Base-by-base conservation (phyloP, 495 filamentous ascomycete species). In the Podospora pseudoanserina region DNA sequence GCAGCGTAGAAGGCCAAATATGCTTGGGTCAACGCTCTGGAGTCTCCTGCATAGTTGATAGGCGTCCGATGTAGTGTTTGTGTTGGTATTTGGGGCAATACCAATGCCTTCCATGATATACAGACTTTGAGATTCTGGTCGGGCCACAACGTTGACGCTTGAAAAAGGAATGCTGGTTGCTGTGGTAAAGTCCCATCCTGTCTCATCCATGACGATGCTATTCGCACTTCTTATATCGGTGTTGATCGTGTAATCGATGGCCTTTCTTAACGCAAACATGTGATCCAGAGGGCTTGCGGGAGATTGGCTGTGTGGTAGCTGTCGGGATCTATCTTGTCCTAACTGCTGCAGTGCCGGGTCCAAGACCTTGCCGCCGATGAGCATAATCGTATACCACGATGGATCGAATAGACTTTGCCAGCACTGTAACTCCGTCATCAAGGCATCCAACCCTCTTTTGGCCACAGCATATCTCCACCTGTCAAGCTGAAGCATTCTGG, bases 401-500 rank as follows among this genome's bases (percentile, higher is more conserved):
- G 32, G 28, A 39, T 63, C 61, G n/a, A 63, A 63, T 0, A 28
- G 61, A 6, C 3, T 18, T 23, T 63, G 27, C 61, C 61, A 39
- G 16, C 5, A 7, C 30, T 63, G 28, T 9, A 63, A 7, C 18
- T 63, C 27, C 6, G 5, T 63, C n/a, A 63, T 63, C 30, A 63
- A 26, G 0, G 9, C 9, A 26, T 63, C 61, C n/a, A 63, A 11
- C 11, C 61, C 34, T 15, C 19, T 63, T 23, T 49, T 63, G 27
- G 34, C 32, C n/a, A 63, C 18, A 4, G 61, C 61, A 63, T 63
- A 63, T 32, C 49, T 63, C 61, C 61, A 63, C n/a, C 34, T 39
- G 28, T 18, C 60, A 27, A 62, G 23, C 26, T 28, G 30, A 34
- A 34, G 27, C 16, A 62, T 32, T 27, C 15, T 28, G 26, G 23